Conservation (phyloP, 768 basidiomycete species). For the Tylopilus intermedius region DNA sequence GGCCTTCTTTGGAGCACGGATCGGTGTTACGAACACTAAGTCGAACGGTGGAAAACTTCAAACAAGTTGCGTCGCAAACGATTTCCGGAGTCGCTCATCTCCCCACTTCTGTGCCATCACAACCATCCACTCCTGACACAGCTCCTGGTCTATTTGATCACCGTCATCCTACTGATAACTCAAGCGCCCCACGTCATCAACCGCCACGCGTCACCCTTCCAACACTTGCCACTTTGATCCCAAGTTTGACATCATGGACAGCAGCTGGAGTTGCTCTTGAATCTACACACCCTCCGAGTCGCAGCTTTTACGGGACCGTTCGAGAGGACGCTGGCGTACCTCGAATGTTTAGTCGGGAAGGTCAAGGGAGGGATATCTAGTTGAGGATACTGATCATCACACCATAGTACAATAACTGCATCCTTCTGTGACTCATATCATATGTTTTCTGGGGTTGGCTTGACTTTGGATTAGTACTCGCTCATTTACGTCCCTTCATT, state of each 20-base stretch:
- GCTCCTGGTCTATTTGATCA: background rate
- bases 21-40: conserved; percentile 54
- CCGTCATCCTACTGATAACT: background rate
- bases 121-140: conserved; percentile 10
- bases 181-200: conserved; percentile 16
- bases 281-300: conserved; percentile 3
- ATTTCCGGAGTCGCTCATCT: conserved; percentile 20
- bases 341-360: conserved; percentile 26
- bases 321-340: conserved; percentile 21
- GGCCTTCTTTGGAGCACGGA: conserved; percentile 36
- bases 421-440: background rate
- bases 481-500: conserved; percentile 1
- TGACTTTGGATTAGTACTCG: conserved; percentile 2
- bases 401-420: background rate
- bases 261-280: conserved; percentile 24
- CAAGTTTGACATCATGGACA: conserved; percentile 34
- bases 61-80: conserved; percentile 29
- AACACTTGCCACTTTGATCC: conserved; percentile 27
- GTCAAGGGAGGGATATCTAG: conserved; percentile 23
- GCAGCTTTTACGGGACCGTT: conserved; percentile 2
- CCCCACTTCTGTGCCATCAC: conserved; percentile 5
- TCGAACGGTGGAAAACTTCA: conserved; percentile 50
- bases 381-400: background rate
- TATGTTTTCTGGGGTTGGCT: background rate
- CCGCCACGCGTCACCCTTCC: conserved; percentile 22